Conservation (phyloP, 2,329 filamentous ascomycete genomes). For the Aspergillus flavus region DNA sequence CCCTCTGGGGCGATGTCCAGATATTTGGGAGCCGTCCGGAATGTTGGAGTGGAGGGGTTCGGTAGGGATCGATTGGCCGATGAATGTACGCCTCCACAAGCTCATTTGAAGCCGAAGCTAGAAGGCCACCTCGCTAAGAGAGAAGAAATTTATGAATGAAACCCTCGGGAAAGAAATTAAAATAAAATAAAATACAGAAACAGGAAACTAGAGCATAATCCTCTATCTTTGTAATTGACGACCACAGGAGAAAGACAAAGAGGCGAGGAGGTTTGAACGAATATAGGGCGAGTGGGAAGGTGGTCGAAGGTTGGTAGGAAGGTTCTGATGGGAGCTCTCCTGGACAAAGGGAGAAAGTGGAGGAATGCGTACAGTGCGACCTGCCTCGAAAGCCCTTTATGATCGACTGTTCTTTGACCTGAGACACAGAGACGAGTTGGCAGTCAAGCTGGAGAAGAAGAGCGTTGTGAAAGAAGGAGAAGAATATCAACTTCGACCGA, state of each 20-base stretch:
- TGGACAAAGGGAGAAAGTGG: constrained; percentile 23
- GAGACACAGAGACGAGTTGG: constrained; percentile 10
- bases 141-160: neutral
- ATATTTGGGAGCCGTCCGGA: constrained; percentile 28
- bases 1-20: constrained; percentile 27
- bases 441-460: constrained; percentile 1
- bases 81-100: constrained; percentile 26
- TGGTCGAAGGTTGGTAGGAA: constrained; percentile 18
- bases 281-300: constrained; percentile 13
- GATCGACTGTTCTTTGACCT: constrained; percentile 1
- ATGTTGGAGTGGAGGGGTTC: constrained; percentile 30
- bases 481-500: constrained; percentile 7
- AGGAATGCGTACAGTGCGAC: constrained; percentile 20
- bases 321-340: constrained; percentile 19
- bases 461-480: constrained; percentile 10
- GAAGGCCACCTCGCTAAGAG: neutral
- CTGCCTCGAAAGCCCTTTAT: constrained; percentile 6
- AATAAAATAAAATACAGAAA: neutral
- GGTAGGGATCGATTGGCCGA: constrained; percentile 25
- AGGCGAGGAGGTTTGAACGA: constrained; percentile 9
- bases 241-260: neutral
- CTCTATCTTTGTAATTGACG: neutral
- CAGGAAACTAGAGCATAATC: constrained; percentile 14
- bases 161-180: neutral
- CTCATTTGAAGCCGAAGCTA: constrained; percentile 28